phyloP scores from a whole-genome alignment of 2,329 filamentous ascomycete genomes.

The Eurotiales sp. region DNA sequence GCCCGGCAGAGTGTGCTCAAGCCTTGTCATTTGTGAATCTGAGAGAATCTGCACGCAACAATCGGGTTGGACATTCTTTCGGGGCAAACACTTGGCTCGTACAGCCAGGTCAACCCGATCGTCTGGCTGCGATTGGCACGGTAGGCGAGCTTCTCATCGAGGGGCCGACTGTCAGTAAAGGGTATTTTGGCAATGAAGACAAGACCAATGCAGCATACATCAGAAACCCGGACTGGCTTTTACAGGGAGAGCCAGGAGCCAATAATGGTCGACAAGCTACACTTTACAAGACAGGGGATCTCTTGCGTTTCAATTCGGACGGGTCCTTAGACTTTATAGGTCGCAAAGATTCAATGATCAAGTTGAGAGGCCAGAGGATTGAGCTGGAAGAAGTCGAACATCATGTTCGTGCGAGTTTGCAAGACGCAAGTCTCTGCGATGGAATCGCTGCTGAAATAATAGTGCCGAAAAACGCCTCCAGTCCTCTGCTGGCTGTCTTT shows the following conservation, averaged over 20 bases:
- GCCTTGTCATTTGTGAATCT: slow-evolving; percentile 1
- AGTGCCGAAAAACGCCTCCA: background rate
- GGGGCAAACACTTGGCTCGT: slow-evolving; percentile 9
- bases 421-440: background rate
- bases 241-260: background rate
- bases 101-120: background rate
- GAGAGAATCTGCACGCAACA: background rate
- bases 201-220: slow-evolving; percentile 25
- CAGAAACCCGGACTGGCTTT: slow-evolving; percentile 4
- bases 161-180: slow-evolving; percentile 28
- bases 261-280: background rate
- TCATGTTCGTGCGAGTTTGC: slow-evolving; percentile 5
- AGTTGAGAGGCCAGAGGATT: slow-evolving; percentile 40
- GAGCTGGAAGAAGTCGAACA: slow-evolving; percentile 38
- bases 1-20: slow-evolving; percentile 12
- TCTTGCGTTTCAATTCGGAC: slow-evolving; percentile 30
- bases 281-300: slow-evolving; percentile 33
- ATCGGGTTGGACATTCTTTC: background rate
- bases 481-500: slow-evolving; percentile 4
- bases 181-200: slow-evolving; percentile 26
- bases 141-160: slow-evolving; percentile 42
- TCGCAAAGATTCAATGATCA: slow-evolving; percentile 37
- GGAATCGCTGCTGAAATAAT: slow-evolving; percentile 8
- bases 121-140: slow-evolving; percentile 30
- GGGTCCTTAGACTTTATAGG: slow-evolving; percentile 33